Base-by-base conservation (phyloP, 371 early-diverging fungal genomes). In the Fennellomyces sp. region DNA sequence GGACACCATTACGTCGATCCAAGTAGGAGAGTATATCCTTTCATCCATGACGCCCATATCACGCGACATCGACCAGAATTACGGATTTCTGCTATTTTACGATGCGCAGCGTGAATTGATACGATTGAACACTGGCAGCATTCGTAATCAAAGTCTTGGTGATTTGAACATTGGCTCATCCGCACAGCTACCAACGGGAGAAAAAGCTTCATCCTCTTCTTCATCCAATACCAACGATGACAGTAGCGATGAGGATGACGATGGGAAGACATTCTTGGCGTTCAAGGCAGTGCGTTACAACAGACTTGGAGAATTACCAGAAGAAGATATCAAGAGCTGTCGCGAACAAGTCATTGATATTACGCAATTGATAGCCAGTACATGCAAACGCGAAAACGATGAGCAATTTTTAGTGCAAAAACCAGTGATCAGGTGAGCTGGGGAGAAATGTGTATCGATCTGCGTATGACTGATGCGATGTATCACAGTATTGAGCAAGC, bases 111-210 rank as follows among this genome's bases (percentile, higher is more conserved):
- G 84, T 4, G 85, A 84, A 60, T 64, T 78, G 6, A 66, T 74
- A 3, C 66, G 88, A 13, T 70, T 83, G 69, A 88, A 88, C 59
- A 82, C 83, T 1, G 85, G 85, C 2, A 85, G 85, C 51, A 78
- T 88, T 6, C 72, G 71, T 1, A 88, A 86, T 54, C 64, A 79
- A 19, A 67, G 73, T 25, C 42, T 77, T 1, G 61, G 39, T 11
- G 72, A 70, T 56, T 52, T 76, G 17, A 54, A 52, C 11, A 52
- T 52, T 19, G 12, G 33, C 31, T 19, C 19, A 8, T 11, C 41
- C 7, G 5, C 7, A 52, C 50, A 30, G 6, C 17, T 25, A 27
- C 60, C 5, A 26, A n/a, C n/a, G n/a, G n/a, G 41, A 56, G 41
- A 48, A 39, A n/a, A 36, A 51, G 5, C 47, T 47, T 7, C 26